Evolutionary conservation across 352 stramenopile genomes (phyloP).

Genomic region (Globisporangium spinosum): DNA sequence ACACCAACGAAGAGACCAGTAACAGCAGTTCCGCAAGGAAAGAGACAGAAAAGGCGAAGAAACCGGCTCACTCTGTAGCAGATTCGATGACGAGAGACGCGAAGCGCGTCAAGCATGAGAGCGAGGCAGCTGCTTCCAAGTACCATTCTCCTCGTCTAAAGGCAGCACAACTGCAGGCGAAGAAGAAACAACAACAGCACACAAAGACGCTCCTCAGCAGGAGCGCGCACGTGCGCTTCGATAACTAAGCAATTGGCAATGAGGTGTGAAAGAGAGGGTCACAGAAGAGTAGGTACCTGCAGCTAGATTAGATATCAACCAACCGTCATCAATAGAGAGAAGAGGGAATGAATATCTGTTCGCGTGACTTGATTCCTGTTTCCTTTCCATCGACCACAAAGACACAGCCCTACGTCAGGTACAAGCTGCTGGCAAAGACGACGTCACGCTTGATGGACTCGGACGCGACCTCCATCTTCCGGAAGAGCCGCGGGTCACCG

Average conservation of each 20-base stretch:
- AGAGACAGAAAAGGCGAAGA: conserved; percentile 11
- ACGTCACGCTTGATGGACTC: conserved; percentile 97
- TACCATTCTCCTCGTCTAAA: neutral
- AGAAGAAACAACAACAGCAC: conserved; percentile 15
- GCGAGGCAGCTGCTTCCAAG: neutral
- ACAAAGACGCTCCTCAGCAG: neutral
- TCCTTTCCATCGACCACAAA: neutral
- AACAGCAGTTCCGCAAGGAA: neutral
- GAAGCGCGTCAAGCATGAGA: conserved; percentile 5
- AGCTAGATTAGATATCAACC: conserved; percentile 2
- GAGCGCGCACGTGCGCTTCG: conserved; percentile 39
- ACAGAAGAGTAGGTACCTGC: neutral
- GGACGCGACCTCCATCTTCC: conserved; percentile 97
- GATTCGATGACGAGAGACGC: neutral
- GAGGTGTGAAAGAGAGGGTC: neutral
- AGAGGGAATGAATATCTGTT: neutral
- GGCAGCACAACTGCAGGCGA: neutral
- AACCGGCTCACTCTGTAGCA: neutral
- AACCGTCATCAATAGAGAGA: conserved; percentile 10
- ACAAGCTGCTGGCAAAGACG: conserved; percentile 96
- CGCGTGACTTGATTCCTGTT: neutral
- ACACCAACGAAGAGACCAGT: neutral
- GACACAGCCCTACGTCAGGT: conserved; percentile 62
- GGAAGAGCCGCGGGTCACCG: conserved; percentile 94
- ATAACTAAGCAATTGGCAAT: conserved; percentile 4